Conservation (phyloP, 2,329 filamentous ascomycete genomes). For the Tolypocladium tundrense region DNA sequence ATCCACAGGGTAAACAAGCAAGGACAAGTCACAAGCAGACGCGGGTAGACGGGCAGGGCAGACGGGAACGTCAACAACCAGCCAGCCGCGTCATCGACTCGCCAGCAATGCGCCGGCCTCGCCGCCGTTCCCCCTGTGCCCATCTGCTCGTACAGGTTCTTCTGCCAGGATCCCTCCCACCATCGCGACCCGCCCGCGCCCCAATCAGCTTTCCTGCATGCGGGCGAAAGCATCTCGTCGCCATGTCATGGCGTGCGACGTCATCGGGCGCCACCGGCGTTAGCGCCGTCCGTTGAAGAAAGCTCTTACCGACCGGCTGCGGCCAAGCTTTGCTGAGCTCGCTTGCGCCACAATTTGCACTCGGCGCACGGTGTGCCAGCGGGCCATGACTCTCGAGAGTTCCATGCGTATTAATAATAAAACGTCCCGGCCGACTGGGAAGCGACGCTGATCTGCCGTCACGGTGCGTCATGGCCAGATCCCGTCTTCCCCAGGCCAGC, state of each 20-base stretch:
- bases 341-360: no score
- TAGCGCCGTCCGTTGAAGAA: not conserved
- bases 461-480: no score
- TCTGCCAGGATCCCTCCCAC: not conserved
- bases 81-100: constrained; percentile 22
- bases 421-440: no score
- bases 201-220: not conserved
- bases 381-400: no score
- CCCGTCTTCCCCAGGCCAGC: not conserved
- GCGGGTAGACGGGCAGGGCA: not conserved
- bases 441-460: no score
- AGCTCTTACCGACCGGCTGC: no score
- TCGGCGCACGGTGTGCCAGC: no score
- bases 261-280: not conserved
- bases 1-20: not conserved
- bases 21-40: not conserved
- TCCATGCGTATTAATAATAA: no score
- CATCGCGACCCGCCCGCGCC: not conserved
- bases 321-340: not conserved
- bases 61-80: not conserved
- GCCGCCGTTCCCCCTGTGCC: not conserved
- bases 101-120: constrained; percentile 1
- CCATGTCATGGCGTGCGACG: not conserved
- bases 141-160: no score
- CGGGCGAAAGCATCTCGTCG: not conserved